Percentiles rank a stretch among this genome's conserved stretches.
Conservation (phyloP, 805 yeast species). For the Kluyveromyces lactis region DNA sequence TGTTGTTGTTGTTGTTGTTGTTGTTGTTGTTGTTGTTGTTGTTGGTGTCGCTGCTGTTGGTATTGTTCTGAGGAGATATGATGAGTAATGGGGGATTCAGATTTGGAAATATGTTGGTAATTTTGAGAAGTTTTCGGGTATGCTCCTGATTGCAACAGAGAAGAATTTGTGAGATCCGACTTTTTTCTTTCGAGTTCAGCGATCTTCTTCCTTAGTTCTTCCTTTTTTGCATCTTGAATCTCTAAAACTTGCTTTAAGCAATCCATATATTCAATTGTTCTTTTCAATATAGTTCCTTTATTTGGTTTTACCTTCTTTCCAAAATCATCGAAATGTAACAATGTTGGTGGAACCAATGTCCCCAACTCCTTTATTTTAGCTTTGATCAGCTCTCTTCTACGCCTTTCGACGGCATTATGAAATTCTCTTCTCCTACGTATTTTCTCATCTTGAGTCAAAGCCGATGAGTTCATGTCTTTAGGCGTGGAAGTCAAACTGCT, state of each 20-base stretch:
- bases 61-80: not conserved
- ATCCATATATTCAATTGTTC: slow-evolving; percentile 71
- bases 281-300: slow-evolving; percentile 67
- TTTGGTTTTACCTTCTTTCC: slow-evolving; percentile 72
- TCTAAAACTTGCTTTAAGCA: slow-evolving; percentile 55
- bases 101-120: not conserved
- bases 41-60: not conserved
- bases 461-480: slow-evolving; percentile 15
- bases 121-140: not conserved
- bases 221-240: slow-evolving; percentile 43
- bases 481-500: slow-evolving; percentile 33
- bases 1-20: not conserved
- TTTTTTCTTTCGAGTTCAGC: slow-evolving; percentile 26
- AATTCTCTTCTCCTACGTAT: slow-evolving; percentile 73
- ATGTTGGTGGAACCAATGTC: slow-evolving; percentile 66
- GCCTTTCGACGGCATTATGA: slow-evolving; percentile 90
- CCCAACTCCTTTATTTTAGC: slow-evolving; percentile 83
- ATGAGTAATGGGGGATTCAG: not conserved
- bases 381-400: slow-evolving; percentile 85
- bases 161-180: not conserved
- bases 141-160: not conserved
- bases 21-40: not conserved
- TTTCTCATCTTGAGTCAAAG: slow-evolving; percentile 47
- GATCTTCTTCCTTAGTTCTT: slow-evolving; percentile 34
- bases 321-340: slow-evolving; percentile 39